Evolutionary conservation across 2,329 filamentous ascomycete genomes (phyloP), one percentile per base, ranked within the genome.

Genomic region (Fusarium foetens): DNA sequence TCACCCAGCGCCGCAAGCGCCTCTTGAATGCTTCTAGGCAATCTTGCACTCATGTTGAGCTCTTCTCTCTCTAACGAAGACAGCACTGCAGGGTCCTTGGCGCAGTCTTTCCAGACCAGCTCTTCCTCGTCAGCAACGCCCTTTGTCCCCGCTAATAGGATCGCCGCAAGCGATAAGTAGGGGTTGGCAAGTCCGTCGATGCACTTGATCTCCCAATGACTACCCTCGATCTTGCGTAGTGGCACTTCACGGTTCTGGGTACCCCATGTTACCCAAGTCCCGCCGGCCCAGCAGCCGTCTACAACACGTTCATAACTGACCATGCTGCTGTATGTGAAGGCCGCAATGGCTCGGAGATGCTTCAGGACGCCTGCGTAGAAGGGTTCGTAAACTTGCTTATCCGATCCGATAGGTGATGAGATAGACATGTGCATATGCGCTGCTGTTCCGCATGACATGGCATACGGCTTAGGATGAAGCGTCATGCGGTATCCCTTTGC

Each of bases 181-280:
- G 91, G 88, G 77, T 97, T 97, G 6, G 93, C 92, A 23, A 94
- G 81, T 0, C 93, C 94, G 76, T 97, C 94, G n/a, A 95, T 77
- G 60, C 88, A 89, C 77, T 94, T 92, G 27, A 97, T 75, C 81
- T 97, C 94, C 92, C 93, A 97, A 76, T 94, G 91, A 25, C 89
- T 90, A 5, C 80, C 83, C 6, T 84, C 83, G 52, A 94, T 87
- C 78, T 92, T 91, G 17, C 93, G 88, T 14, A 97, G 83, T 1
- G 93, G 91, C 8, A 89, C 86, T 82, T 95, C 93, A 23, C 92
- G 89, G 79, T 96, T 96, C 81, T 96, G 91, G 8, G 90, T 92
- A 17, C 94, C 94, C 93, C 93, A 97, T 0, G 91, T 84, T 0
- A 95, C 88, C 90, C 91, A 95, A 12, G 90, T 88, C 0, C 93